A percentile compares a stretch with the other conserved stretches of the same genome.
Evolutionary conservation across 2,329 filamentous ascomycete genomes (phyloP).

Genomic region (Mycosphaerella sp.): DNA sequence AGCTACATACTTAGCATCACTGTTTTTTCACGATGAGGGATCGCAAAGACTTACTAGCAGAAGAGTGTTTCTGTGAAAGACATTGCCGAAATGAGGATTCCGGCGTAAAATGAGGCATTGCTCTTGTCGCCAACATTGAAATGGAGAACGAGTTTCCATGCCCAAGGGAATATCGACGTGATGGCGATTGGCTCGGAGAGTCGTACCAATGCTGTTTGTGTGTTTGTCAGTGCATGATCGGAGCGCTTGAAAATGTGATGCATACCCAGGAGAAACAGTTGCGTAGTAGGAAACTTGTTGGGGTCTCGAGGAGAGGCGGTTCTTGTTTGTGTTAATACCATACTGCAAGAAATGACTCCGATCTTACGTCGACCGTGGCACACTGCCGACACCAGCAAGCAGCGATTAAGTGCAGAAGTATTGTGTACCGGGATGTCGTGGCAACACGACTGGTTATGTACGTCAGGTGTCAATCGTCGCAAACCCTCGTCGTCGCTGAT

Average conservation of each 20-base stretch:
- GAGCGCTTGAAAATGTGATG: not conserved
- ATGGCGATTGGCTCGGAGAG: conserved; percentile 88
- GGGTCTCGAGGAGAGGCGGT: conserved; percentile 49
- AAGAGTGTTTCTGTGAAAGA: conserved; percentile 75
- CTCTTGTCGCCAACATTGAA: conserved; percentile 65
- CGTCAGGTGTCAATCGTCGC: too few relatives aligned
- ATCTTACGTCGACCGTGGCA: conserved; percentile 22
- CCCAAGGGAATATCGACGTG: conserved; percentile 89
- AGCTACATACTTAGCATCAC: conserved; percentile 32
- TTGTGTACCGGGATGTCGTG: not conserved
- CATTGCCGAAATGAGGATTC: conserved; percentile 80
- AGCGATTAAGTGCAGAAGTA: not conserved
- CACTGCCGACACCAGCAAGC: not conserved
- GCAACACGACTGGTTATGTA: not conserved
- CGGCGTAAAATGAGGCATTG: conserved; percentile 82
- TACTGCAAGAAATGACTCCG: conserved; percentile 18
- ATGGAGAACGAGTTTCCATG: conserved; percentile 73
- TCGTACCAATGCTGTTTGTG: conserved; percentile 70
- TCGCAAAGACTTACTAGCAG: conserved; percentile 52
- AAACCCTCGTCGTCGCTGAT: not conserved
- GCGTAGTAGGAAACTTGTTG: conserved; percentile 71
- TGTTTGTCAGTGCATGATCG: not conserved
- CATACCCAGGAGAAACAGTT: conserved; percentile 80
- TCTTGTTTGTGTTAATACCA: conserved; percentile 25
- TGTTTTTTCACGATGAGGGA: not conserved